Percentiles rank a stretch among this genome's conserved stretches.
Conservation (phyloP, 1,139 yeast genomes). For the Chernovozyma aurita region DNA sequence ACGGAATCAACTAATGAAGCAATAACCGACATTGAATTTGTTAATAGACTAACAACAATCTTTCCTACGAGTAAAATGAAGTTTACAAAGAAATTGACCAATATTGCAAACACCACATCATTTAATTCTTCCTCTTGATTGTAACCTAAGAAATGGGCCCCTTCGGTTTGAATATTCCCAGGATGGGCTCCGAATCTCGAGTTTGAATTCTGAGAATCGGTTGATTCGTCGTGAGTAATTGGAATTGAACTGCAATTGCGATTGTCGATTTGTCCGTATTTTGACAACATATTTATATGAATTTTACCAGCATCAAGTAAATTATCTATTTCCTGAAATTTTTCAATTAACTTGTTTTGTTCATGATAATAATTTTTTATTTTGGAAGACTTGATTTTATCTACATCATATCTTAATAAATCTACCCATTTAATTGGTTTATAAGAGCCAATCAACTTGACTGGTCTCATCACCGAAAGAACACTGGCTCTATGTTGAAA, state of each 20-base stretch:
- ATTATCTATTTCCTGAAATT: conserved; percentile 58
- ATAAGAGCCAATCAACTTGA: conserved; percentile 52
- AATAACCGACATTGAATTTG: conserved; percentile 67
- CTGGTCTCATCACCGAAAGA: conserved; percentile 48
- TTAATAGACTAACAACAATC: conserved; percentile 53
- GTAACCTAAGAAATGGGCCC: conserved; percentile 49
- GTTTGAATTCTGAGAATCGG: conserved; percentile 11
- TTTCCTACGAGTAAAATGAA: conserved; percentile 60
- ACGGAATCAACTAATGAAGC: conserved; percentile 78
- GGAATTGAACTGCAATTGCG: no score
- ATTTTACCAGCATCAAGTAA: conserved; percentile 66
- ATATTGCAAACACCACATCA: conserved; percentile 55
- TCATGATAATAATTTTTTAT: conserved; percentile 35
- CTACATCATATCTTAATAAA: conserved; percentile 19
- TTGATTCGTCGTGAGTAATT: conserved; percentile 8
- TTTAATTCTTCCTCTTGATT: conserved; percentile 38
- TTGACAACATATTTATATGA: conserved; percentile 56
- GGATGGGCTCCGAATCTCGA: conserved; percentile 47
- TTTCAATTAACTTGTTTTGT: conserved; percentile 58
- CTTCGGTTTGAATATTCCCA: conserved; percentile 53
- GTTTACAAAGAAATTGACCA: conserved; percentile 62
- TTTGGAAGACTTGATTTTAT: conserved; percentile 17
- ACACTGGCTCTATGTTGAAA: conserved; percentile 9
- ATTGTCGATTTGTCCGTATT: conserved; percentile 5
- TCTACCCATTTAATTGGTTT: conserved; percentile 46